Evolutionary conservation across 2,329 filamentous ascomycete species (phyloP).

Genomic region (Annulohypoxylon truncatum): DNA sequence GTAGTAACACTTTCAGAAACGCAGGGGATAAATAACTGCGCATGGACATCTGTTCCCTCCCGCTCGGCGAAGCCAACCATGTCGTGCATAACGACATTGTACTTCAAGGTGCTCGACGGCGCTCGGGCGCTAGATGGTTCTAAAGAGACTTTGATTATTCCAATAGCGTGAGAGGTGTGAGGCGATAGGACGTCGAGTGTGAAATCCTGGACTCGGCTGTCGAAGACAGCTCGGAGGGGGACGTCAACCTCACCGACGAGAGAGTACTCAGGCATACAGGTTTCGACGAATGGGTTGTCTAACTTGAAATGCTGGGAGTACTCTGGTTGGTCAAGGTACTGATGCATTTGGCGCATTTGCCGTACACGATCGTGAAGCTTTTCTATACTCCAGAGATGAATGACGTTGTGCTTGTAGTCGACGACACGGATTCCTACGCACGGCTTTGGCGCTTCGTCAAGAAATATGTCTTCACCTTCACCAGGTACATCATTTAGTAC

Average conservation of each 20-base stretch:
- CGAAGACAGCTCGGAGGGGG: slow-evolving; percentile 90
- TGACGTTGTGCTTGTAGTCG: slow-evolving; percentile 86
- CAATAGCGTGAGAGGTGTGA: slow-evolving; percentile 90
- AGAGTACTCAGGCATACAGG: slow-evolving; percentile 91
- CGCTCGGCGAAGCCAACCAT: slow-evolving; percentile 94
- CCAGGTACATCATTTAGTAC: slow-evolving; percentile 89
- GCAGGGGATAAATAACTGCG: slow-evolving; percentile 94
- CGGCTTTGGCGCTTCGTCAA: slow-evolving; percentile 86
- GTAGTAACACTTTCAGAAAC: slow-evolving; percentile 93
- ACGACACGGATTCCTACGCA: slow-evolving; percentile 91
- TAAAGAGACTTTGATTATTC: slow-evolving; percentile 88
- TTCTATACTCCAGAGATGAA: slow-evolving; percentile 93
- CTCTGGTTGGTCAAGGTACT: slow-evolving; percentile 95
- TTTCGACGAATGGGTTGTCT: slow-evolving; percentile 92
- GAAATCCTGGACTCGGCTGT: slow-evolving; percentile 94
- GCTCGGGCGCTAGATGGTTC: slow-evolving; percentile 95
- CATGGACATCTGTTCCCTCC: slow-evolving; percentile 95
- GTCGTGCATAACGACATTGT: slow-evolving; percentile 98
- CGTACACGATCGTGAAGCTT: slow-evolving; percentile 89
- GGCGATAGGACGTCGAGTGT: slow-evolving; percentile 90
- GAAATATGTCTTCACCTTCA: slow-evolving; percentile 83
- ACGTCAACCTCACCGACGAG: slow-evolving; percentile 94
- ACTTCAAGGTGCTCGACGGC: slow-evolving; percentile 92
- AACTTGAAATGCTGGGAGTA: slow-evolving; percentile 93
- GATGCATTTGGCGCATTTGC: slow-evolving; percentile 95